Base-by-base conservation (phyloP, 2,329 filamentous ascomycete genomes). In the Plectosphaerella cucumerina region DNA sequence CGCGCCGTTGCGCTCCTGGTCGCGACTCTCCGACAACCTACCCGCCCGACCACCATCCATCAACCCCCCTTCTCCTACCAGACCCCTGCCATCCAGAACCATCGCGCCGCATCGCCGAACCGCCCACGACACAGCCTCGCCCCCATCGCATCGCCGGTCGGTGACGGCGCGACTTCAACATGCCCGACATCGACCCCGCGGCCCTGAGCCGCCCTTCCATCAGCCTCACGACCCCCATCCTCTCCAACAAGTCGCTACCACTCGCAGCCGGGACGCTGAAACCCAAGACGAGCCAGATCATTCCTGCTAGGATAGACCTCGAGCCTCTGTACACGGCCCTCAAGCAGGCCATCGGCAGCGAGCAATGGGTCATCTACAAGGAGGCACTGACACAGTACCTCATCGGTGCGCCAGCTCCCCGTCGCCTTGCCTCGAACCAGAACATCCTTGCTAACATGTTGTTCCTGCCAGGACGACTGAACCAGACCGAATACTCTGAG, bases 121-220 rank as follows among this genome's bases (percentile, higher is more conserved):
- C 44, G 17, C 44, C 23, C 44, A 34, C 23, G 18, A 17, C 20
- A 31, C 22, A 18, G 18, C n/a, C 39, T 12, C 6, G 18, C 17
- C 12, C n/a, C 17, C 23, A 39, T 37, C 31, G 15, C 33, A 15
- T 20, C 34, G 34, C 18, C 34, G 31, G n/a, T n/a, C 31, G 20
- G 12, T 21, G 33, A 17, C n/a, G n/a, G 12, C n/a, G 21, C 21
- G 11, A 31, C 46, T 23, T 49, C 62, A 64, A 61, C 58, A 86
- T 86, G 83, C 82, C 83, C 61, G 84, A 86, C 71, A 86, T 87
- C 71, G 84, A 86, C 73, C 84, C 84, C 62, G 82, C 84, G 72
- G 82, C 84, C 57, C 69, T 87, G 61, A 85, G 82, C 74, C 81
- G 82, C 62, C 79, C 81, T 55, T 70, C 81, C 45, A 66, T 78